Evolutionary conservation across 2,329 filamentous ascomycete species (phyloP).

Genomic region (Aspergillus spinulosporus): DNA sequence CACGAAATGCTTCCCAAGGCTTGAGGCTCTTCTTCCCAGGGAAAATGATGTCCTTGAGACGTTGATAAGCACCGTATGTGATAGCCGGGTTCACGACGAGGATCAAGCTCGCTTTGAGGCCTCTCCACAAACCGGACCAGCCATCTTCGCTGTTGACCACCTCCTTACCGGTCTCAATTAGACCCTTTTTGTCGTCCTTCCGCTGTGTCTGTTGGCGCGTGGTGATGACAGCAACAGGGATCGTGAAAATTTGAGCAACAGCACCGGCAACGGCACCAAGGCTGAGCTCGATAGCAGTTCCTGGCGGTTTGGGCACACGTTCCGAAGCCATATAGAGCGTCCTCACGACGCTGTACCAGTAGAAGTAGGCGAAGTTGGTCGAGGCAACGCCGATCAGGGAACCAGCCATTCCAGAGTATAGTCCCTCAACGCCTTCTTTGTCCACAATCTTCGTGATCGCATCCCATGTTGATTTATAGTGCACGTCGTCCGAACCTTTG

Average conservation of each 20-base stretch:
- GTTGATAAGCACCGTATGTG: conserved; percentile 95
- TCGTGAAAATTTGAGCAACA: conserved; percentile 91
- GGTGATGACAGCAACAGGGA: conserved; percentile 92
- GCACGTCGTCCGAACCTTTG: conserved; percentile 54
- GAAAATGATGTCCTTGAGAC: conserved; percentile 75
- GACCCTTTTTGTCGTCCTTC: conserved; percentile 78
- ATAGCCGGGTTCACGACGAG: conserved; percentile 95
- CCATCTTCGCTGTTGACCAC: conserved; percentile 90
- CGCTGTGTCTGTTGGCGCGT: conserved; percentile 93
- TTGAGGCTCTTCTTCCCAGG: conserved; percentile 72
- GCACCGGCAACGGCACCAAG: conserved; percentile 87
- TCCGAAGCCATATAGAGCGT: conserved; percentile 68
- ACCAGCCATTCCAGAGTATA: conserved; percentile 87
- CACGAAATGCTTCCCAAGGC: conserved; percentile 88
- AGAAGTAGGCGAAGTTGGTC: conserved; percentile 99
- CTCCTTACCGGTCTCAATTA: conserved; percentile 83
- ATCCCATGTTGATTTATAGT: conserved; percentile 86
- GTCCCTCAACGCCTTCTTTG: conserved; percentile 74
- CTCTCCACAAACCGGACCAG: conserved; percentile 85
- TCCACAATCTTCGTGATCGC: conserved; percentile 81
- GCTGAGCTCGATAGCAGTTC: conserved; percentile 77
- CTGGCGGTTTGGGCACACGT: conserved; percentile 63
- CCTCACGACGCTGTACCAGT: conserved; percentile 93
- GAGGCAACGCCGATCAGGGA: conserved; percentile 89
- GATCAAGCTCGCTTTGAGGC: conserved; percentile 91